Conservation (phyloP, 208 protist genomes). For the Trichomonas tenax region DNA sequence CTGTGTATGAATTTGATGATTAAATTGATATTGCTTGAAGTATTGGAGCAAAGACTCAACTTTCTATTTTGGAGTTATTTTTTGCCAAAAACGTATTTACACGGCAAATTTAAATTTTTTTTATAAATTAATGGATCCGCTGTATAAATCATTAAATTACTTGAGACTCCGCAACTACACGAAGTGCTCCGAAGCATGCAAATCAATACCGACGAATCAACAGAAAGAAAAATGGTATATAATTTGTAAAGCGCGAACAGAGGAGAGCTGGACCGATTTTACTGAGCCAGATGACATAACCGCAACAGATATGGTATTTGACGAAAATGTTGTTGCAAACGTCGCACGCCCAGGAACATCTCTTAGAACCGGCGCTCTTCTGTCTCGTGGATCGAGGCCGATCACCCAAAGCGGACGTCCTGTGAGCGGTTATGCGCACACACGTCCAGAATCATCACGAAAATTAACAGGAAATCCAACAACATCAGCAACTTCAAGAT, state of each 20-base stretch:
- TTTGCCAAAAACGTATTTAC: no score
- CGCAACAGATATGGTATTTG: not conserved
- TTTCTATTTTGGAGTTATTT: no score
- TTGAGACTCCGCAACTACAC: not conserved
- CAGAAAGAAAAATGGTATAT: conserved; percentile 23
- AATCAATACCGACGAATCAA: not conserved
- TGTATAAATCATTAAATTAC: not conserved
- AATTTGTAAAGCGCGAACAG: not conserved
- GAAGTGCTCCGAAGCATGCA: not conserved
- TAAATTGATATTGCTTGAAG: no score
- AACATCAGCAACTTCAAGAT: not conserved
- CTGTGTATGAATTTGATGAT: no score
- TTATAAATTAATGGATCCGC: not conserved
- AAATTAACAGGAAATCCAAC: not conserved
- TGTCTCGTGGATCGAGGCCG: not conserved
- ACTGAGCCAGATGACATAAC: not conserved
- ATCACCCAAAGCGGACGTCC: not conserved
- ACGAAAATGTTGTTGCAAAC: not conserved
- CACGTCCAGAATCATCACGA: not conserved
- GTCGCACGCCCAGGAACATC: conserved; percentile 1
- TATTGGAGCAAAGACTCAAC: no score
- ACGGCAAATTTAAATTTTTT: not conserved
- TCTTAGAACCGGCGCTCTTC: not conserved
- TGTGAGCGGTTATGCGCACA: not conserved
- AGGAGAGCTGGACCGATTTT: conserved; percentile 17